Base-by-base conservation (phyloP, 1,139 yeast genomes). In the Starmera stellimalicola region DNA sequence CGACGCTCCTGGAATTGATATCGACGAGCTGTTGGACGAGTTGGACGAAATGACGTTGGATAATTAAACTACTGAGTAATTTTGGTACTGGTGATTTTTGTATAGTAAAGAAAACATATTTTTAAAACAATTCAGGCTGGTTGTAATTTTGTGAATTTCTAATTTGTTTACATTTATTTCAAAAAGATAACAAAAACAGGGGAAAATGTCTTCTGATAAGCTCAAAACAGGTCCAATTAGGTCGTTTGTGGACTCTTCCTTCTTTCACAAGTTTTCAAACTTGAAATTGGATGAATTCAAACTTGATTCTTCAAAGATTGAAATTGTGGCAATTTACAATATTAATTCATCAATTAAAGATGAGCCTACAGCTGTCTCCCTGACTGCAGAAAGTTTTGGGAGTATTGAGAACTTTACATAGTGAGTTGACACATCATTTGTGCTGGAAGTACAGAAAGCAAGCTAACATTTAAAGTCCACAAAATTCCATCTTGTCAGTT, bases 41-140 rank as follows among this genome's bases (percentile, higher is more conserved):
- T 68, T 88, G 53, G 96, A 87, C 49, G 96, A 82, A 39, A 81
- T 88, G 93, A 82, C 82, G 19, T 67, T 85, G 54, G 87, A 80
- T 23, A 63, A 16, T 27, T 27, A 16, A 6, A 7, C 26, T 19
- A 27, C 6, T 18, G 25, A n/a, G 6, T 22, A 8, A 22, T 22
- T 22, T n/a, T 22, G 12, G 25, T 22, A 19, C 23, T n/a, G n/a
- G 23, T 19, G 23, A 8, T 19, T 19, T 19, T n/a, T n/a, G 11
- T 8, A 22, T 22, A n/a, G 11, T 6, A n/a, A 19, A 19, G 25
- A 22, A 22, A 22, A 22, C 11, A 22, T 5, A 22, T 5, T 11
- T 5, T 22, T 22, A 22, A 11, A 11, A 19, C 11, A n/a, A n/a
- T n/a, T n/a, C n/a, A n/a, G n/a, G n/a, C n/a, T n/a, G n/a, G n/a